These are phyloP conservation scores for Datura wrightii DNA, from an alignment of 257 asterid genomes.

Conservation along the genomic window DNA sequence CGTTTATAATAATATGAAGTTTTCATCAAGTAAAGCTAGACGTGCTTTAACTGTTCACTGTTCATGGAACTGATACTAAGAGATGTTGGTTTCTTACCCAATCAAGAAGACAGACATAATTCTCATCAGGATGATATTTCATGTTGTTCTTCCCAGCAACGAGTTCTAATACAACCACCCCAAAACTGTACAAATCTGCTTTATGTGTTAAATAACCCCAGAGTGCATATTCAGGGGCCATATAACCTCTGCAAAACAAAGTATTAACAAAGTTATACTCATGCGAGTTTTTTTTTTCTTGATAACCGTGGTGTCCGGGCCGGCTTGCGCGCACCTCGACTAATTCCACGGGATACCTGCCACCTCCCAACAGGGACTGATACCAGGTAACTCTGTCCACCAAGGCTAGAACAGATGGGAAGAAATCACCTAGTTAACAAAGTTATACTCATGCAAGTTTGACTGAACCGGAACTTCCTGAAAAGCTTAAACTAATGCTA, in stretches of 20 bases:
- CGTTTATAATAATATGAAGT: not conserved
- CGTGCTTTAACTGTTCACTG: not conserved
- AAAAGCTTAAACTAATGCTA: not conserved
- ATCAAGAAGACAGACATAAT: slow-evolving; percentile 68
- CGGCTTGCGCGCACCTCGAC: no score
- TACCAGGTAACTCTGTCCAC: no score
- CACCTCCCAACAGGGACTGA: no score
- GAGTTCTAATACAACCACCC: slow-evolving; percentile 63
- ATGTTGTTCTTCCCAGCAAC: slow-evolving; percentile 67
- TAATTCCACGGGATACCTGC: no score
- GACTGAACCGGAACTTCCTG: not conserved
- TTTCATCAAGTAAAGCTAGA: not conserved
- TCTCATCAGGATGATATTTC: slow-evolving; percentile 56
- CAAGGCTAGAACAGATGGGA: no score
- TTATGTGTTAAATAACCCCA: slow-evolving; percentile 76
- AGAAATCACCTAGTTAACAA: not conserved
- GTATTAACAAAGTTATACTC: not conserved
- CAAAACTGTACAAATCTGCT: slow-evolving; percentile 77
- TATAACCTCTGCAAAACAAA: slow-evolving; percentile 56
- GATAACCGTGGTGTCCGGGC: no score
- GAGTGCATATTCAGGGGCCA: slow-evolving; percentile 78
- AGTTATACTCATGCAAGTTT: not conserved
- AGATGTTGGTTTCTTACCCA: slow-evolving; percentile 53
- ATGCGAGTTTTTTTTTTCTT: not conserved
- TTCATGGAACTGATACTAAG: not conserved